Percentiles rank a stretch among this genome's conserved stretches.
Evolutionary conservation across 352 stramenopile species (phyloP).

Genomic region (Phytopythium montanum): DNA sequence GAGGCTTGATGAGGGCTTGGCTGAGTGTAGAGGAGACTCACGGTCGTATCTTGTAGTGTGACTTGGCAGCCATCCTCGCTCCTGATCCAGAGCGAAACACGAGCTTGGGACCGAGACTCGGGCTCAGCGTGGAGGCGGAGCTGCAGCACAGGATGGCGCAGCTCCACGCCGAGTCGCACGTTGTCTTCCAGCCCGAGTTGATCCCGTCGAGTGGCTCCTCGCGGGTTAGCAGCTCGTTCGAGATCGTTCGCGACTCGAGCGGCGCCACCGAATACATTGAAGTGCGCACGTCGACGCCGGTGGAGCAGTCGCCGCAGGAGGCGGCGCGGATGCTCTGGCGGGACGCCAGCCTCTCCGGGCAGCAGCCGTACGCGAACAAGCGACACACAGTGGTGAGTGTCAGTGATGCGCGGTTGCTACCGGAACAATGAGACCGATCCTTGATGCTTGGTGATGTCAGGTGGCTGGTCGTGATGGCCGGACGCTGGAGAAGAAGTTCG

Average conservation of each 20-base stretch:
- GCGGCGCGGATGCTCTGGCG: slow-evolving; percentile 16
- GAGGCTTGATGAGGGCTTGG: too few species aligned
- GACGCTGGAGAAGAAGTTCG: background rate
- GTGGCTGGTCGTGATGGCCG: background rate
- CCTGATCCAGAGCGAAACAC: background rate
- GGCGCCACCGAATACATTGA: slow-evolving; percentile 15
- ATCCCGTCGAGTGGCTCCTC: background rate
- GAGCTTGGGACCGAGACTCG: background rate
- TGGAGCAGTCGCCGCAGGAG: slow-evolving; percentile 8
- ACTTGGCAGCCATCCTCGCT: background rate
- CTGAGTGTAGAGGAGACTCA: background rate
- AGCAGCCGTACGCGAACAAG: slow-evolving; percentile 1
- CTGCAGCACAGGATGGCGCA: background rate
- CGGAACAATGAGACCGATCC: too few species aligned
- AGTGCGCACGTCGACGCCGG: slow-evolving; percentile 16
- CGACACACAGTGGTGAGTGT: slow-evolving; percentile 10
- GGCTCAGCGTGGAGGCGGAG: background rate
- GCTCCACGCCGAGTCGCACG: background rate
- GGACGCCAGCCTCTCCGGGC: slow-evolving; percentile 2
- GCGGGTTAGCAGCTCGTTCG: slow-evolving; percentile 1
- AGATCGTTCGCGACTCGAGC: background rate
- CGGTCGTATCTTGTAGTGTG: background rate
- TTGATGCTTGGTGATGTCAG: background rate
- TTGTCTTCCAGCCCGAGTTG: background rate
- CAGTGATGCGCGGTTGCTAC: too few species aligned